phyloP scores from a whole-genome alignment of 371 early-diverging fungal species.

The Mortierella sp. region DNA sequence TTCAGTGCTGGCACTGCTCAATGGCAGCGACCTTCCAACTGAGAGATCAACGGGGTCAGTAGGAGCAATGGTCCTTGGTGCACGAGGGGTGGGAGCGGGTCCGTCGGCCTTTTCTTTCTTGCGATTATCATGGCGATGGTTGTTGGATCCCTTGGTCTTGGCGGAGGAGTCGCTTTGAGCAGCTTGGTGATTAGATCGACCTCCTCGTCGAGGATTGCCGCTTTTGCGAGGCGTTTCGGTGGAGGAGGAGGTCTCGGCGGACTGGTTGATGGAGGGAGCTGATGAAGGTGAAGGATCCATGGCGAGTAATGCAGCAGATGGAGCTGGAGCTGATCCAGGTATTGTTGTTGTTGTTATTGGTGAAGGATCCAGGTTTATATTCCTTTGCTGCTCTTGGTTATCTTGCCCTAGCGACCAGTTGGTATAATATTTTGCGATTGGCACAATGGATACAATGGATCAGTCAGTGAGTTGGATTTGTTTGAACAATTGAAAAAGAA shows the following conservation, averaged over 20 bases:
- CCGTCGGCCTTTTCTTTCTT: slow-evolving; percentile 18
- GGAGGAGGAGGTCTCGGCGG: not conserved
- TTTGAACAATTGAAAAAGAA: not conserved
- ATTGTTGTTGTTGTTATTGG: not conserved
- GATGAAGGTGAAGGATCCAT: slow-evolving; percentile 21
- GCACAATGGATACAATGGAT: not conserved
- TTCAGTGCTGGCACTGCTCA: not conserved
- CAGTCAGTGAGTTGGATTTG: not conserved
- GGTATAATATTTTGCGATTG: not conserved
- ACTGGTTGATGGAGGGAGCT: not conserved
- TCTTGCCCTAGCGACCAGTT: not conserved
- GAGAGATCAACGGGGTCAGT: slow-evolving; percentile 47
- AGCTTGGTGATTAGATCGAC: slow-evolving; percentile 16
- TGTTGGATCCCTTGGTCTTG: slow-evolving; percentile 20
- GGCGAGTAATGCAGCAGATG: not conserved
- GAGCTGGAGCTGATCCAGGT: not conserved
- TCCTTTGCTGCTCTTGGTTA: not conserved
- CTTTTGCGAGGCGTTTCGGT: slow-evolving; percentile 4
- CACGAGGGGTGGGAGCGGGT: slow-evolving; percentile 18
- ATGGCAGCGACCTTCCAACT: slow-evolving; percentile 7
- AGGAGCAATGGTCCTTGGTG: slow-evolving; percentile 42
- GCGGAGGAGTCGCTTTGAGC: slow-evolving; percentile 3
- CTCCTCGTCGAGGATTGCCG: slow-evolving; percentile 8
- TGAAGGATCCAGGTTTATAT: not conserved
- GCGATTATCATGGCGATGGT: slow-evolving; percentile 24